phyloP scores from a whole-genome alignment of 768 basidiomycete species.

The Termitomyces sp. region DNA sequence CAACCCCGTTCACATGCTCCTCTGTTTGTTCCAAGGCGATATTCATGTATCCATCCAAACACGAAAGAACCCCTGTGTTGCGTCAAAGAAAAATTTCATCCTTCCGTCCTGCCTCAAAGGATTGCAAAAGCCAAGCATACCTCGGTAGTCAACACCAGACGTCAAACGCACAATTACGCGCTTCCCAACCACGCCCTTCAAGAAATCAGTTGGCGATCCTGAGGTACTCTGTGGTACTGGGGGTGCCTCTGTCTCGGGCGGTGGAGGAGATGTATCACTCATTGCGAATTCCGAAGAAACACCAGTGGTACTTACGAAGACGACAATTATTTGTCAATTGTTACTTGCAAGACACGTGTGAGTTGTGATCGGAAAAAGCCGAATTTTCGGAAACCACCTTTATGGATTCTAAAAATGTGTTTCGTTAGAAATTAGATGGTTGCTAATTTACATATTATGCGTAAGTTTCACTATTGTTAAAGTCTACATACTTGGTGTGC shows the following conservation, averaged over 20 bases:
- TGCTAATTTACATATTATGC: too few species aligned
- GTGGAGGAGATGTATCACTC: conserved; percentile 24
- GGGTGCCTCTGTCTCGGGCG: conserved; percentile 41
- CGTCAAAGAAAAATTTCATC: background rate
- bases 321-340: background rate
- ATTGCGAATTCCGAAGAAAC: background rate
- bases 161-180: conserved; percentile 88
- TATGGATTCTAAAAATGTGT: too few species aligned
- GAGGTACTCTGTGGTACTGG: conserved; percentile 44
- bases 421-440: too few species aligned
- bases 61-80: conserved; percentile 78
- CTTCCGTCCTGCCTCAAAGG: background rate
- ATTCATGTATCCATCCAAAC: conserved; percentile 99
- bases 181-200: conserved; percentile 97
- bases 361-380: background rate
- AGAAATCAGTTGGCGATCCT: conserved; percentile 89
- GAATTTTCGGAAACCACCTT: too few species aligned
- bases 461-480: too few species aligned
- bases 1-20: conserved; percentile 85
- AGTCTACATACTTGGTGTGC: too few species aligned
- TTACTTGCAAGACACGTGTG: too few species aligned
- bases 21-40: conserved; percentile 97
- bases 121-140: conserved; percentile 37
- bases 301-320: too few species aligned
- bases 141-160: conserved; percentile 91